Evolutionary conservation across 345 rosid genomes (phyloP).

Genomic region (Camelina neglecta): DNA sequence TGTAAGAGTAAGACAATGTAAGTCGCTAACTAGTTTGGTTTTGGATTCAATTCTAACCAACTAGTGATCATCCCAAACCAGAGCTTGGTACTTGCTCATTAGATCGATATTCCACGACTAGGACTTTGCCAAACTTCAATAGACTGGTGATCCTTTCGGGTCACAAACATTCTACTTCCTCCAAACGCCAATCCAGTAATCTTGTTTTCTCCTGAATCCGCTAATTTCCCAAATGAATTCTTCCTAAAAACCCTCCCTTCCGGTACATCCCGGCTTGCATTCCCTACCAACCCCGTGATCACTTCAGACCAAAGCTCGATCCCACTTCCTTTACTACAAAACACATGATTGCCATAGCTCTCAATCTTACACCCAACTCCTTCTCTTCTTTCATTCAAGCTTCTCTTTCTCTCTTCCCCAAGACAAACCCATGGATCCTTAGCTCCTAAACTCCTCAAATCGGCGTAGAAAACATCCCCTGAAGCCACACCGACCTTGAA

Average conservation of each 20-base stretch:
- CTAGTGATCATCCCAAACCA: neutral
- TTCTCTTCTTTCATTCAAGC: slow-evolving; percentile 61
- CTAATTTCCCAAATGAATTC: slow-evolving; percentile 65
- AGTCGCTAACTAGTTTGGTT: neutral
- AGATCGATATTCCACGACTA: slow-evolving; percentile 41
- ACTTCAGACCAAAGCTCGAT: slow-evolving; percentile 91
- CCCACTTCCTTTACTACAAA: slow-evolving; percentile 69
- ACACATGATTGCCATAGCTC: slow-evolving; percentile 80
- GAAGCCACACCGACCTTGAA: slow-evolving; percentile 80
- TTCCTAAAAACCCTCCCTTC: slow-evolving; percentile 68
- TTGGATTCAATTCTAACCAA: neutral
- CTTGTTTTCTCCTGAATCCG: slow-evolving; percentile 62
- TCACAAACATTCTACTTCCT: slow-evolving; percentile 81
- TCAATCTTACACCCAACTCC: slow-evolving; percentile 80
- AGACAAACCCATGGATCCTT: slow-evolving; percentile 66
- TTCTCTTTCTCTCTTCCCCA: slow-evolving; percentile 64
- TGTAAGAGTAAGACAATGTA: neutral
- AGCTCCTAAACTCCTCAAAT: slow-evolving; percentile 68
- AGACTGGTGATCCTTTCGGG: slow-evolving; percentile 70
- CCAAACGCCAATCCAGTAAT: slow-evolving; percentile 75
- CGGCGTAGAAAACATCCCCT: slow-evolving; percentile 68
- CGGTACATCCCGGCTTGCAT: slow-evolving; percentile 47
- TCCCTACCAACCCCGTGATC: slow-evolving; percentile 48
- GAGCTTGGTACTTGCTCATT: neutral
- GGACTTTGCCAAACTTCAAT: slow-evolving; percentile 94